These are phyloP conservation scores for Penicillium expansum DNA, from an alignment of 2,329 filamentous ascomycete genomes.

Conservation along the genomic window DNA sequence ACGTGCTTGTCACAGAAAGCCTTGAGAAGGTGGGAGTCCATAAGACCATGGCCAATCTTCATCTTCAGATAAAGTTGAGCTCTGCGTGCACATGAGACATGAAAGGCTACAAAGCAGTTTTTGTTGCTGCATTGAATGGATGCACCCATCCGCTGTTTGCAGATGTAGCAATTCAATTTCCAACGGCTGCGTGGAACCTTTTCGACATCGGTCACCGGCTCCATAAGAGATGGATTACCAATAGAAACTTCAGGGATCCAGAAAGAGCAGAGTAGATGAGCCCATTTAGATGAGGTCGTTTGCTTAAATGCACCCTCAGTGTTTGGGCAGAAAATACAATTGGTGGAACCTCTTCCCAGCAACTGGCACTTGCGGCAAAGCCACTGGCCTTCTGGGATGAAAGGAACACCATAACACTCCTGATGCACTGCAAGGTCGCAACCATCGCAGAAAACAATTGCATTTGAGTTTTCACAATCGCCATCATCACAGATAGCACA, in stretches of 20 bases:
- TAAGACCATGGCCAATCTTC: constrained; percentile 84
- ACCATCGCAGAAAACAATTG: constrained; percentile 97
- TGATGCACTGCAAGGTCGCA: constrained; percentile 97
- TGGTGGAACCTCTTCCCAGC: constrained; percentile 86
- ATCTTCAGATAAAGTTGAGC: constrained; percentile 89
- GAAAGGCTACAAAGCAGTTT: constrained; percentile 93
- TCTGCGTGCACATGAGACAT: constrained; percentile 89
- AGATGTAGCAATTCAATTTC: constrained; percentile 94
- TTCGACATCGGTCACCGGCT: constrained; percentile 95
- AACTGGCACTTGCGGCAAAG: constrained; percentile 94
- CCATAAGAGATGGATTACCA: constrained; percentile 96
- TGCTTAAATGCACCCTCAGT: constrained; percentile 98
- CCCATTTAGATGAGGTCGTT: constrained; percentile 94
- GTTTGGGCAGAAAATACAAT: constrained; percentile 97
- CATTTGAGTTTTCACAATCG: constrained; percentile 99
- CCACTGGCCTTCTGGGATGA: constrained; percentile 98
- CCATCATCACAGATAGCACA: constrained; percentile 98
- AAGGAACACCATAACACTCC: constrained; percentile 97
- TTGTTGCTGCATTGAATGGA: constrained; percentile 99
- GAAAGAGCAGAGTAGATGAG: constrained; percentile 91
- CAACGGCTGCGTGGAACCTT: constrained; percentile 93
- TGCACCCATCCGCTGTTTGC: constrained; percentile 94
- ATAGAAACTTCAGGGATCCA: constrained; percentile 98
- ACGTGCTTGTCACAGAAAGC: constrained; percentile 96
- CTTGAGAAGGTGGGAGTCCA: constrained; percentile 81